Evolutionary conservation across 2,329 filamentous ascomycete species (phyloP).

Genomic region (Harringtonia aguacate): DNA sequence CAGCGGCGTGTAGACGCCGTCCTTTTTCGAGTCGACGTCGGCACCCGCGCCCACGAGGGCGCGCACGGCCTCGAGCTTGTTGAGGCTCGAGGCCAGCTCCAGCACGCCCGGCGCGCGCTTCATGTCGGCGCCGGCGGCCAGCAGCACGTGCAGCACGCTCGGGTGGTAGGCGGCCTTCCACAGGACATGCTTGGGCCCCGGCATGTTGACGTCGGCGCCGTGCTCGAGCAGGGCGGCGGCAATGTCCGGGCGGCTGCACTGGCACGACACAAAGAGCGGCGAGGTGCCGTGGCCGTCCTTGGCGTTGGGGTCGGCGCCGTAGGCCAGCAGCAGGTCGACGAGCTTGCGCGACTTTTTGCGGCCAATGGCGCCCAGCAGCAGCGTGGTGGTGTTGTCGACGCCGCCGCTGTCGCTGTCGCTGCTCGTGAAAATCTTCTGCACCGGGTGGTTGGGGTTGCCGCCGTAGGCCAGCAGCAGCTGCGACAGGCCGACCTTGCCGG

Average conservation of each 20-base stretch:
- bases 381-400: slow-evolving; percentile 40
- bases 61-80: slow-evolving; percentile 50
- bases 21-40: slow-evolving; percentile 17
- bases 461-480: slow-evolving; percentile 52
- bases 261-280: slow-evolving; percentile 52
- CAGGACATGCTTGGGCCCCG: slow-evolving; percentile 57
- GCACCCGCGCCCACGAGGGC: slow-evolving; percentile 21
- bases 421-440: slow-evolving; percentile 15
- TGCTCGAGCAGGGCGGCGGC: slow-evolving; percentile 40
- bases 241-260: slow-evolving; percentile 43
- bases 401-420: slow-evolving; percentile 14
- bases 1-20: slow-evolving; percentile 17
- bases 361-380: slow-evolving; percentile 49
- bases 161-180: slow-evolving; percentile 54
- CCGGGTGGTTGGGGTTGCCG: slow-evolving; percentile 42
- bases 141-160: slow-evolving; percentile 45
- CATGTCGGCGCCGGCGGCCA: slow-evolving; percentile 46
- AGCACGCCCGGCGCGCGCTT: slow-evolving; percentile 52
- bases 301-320: slow-evolving; percentile 45
- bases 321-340: slow-evolving; percentile 48
- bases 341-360: slow-evolving; percentile 43
- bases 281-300: slow-evolving; percentile 54
- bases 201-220: slow-evolving; percentile 56
- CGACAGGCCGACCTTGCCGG: slow-evolving; percentile 43
- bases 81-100: slow-evolving; percentile 52